Evolutionary conservation across 2,329 filamentous ascomycete genomes (phyloP), one percentile per base, ranked within the genome.

Genomic region (Pyrenochaeta sp.): DNA sequence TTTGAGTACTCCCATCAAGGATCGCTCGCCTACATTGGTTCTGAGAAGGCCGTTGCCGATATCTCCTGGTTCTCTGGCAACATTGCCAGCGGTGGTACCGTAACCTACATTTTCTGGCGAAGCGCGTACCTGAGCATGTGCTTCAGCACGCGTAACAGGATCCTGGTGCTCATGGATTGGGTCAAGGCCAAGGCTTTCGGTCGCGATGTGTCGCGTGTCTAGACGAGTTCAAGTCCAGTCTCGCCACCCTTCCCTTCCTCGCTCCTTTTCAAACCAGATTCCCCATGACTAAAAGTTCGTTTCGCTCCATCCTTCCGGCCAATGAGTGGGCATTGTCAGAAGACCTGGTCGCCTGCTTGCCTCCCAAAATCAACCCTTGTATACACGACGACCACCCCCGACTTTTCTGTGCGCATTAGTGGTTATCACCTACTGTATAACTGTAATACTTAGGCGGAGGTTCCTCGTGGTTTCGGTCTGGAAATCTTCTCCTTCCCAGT

Each of bases 1-100:
- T 99, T 99, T 85, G 90, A 96, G 83, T 99, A 99, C 87, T 95
- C 92, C 39, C 95, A 99, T 84, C 93, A 99, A 83, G 95, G 95
- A 67, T 94, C 90, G 71, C 81, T 99, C 80, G 95, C 95, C 50
- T 99, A 99, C 82, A 99, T 99, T 81, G 95, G 95, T 62, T 96
- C 92, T 79, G 95, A 99, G 79, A 94, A 94, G 86, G 95, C 95
- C 49, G 95, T 99, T 58, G 95, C 95, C 62, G 95, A 99, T 81
- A 92, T 99, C 73, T 91, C 89, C 77, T 99, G 95, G 94, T 89
- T 96, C 83, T 96, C 95, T 73, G 95, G 95, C 67, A 99, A 98
- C 83, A 86, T 99, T 71, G 94, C 95, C 61, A 92, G 90, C 45
- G 95, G 94, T 76, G 95, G 95, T 77, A 92, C 90, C 72, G 84